Conservation (phyloP, 495 filamentous ascomycete genomes). For the Aspergillus conjunctus region DNA sequence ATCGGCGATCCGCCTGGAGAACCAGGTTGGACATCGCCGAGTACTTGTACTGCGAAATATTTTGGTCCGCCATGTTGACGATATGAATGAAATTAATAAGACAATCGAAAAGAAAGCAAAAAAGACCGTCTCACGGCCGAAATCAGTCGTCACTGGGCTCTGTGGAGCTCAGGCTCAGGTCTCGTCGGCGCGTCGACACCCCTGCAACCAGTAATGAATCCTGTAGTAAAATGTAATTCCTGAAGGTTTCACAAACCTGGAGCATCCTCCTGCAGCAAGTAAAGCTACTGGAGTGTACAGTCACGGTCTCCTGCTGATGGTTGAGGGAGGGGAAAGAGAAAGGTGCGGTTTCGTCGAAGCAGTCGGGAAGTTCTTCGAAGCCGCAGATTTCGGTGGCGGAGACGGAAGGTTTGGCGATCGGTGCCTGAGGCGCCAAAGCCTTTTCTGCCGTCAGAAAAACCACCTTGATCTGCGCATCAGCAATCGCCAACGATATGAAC, state of each 20-base stretch:
- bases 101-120: constrained; percentile 24
- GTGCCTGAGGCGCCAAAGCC: constrained; percentile 21
- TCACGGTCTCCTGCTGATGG: constrained; percentile 34
- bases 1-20: constrained; percentile 97
- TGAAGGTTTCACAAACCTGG: constrained; percentile 44
- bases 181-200: constrained; percentile 36
- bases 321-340: constrained; percentile 14
- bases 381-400: constrained; percentile 50
- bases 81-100: constrained; percentile 20
- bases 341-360: constrained; percentile 26
- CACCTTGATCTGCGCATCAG: background rate
- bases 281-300: constrained; percentile 33
- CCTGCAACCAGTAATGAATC: constrained; percentile 32
- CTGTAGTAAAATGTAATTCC: constrained; percentile 29
- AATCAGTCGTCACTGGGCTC: constrained; percentile 35
- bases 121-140: constrained; percentile 33
- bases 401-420: constrained; percentile 39
- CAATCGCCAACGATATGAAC: constrained; percentile 3
- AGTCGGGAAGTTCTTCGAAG: constrained; percentile 29
- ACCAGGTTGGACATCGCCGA: constrained; percentile 99
- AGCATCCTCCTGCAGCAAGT: constrained; percentile 45
- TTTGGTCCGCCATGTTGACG: constrained; percentile 82
- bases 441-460: constrained; percentile 19
- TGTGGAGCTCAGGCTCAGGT: constrained; percentile 38
- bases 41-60: constrained; percentile 99